Base-by-base conservation (phyloP, 768 basidiomycete species). In the Amanita exitialis region DNA sequence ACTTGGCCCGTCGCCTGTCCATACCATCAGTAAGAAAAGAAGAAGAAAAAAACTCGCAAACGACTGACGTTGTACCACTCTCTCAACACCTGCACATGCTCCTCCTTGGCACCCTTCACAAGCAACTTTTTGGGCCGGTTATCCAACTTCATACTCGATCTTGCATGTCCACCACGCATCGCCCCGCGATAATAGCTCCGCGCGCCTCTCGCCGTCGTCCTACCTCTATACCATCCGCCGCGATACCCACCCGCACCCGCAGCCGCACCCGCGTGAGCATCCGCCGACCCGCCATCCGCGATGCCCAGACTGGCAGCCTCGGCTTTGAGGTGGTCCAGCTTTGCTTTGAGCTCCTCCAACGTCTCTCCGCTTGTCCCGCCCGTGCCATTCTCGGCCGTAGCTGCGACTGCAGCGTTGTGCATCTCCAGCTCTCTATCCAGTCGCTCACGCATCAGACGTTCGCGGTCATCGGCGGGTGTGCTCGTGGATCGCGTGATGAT, bases 391-490 rank as follows among this genome's bases (percentile, higher is more conserved):
- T 69, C 72, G 10, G 1, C 30, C 15, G n/a, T 30, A 4, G 57
- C 63, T 1, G 51, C 54, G n/a, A 53, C 61, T 38, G 63, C 62
- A 5, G 69, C 72, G 56, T 71, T 72, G 60, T 81, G 78, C 64
- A 80, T 67, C 57, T 90, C 90, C n/a, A 92, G 70, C 62, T 95
- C 91, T 63, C 82, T 83, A 64, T 94, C 91, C 58, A 93, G 64
- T 56, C 75, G 70, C 50, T 87, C 85, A 52, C 70, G 74, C 64
- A 84, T 79, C 62, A 74, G 72, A 54, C 69, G 69, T 56, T 81
- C 76, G 1, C 68, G 70, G 28, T 82, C 78, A 16, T 66, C 68
- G n/a, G 25, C 16, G 1, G 25, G 44, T 20, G 44, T 39, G n/a
- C 13, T 60, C 28, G 10, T 63, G 56, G 32, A 59, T 51, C 39